Evolutionary conservation across 768 basidiomycete species (phyloP).

Genomic region (Serendipita sp.): DNA sequence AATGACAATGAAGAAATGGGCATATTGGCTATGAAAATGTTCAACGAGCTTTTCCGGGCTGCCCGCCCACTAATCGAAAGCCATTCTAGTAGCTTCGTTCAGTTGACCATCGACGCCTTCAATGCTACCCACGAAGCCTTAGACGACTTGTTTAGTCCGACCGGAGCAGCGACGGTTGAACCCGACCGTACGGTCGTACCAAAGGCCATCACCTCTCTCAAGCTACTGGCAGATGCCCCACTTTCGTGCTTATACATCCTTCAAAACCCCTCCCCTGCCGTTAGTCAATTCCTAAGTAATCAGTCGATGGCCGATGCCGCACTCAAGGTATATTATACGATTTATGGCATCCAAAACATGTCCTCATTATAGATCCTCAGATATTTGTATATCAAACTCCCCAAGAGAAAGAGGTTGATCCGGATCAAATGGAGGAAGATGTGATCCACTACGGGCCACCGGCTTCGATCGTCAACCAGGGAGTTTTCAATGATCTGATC

Average conservation of each 20-base stretch:
- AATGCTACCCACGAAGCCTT: slow-evolving; percentile 63
- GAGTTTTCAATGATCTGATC: slow-evolving; percentile 68
- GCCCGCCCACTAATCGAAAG: slow-evolving; percentile 61
- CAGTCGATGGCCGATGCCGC: slow-evolving; percentile 60
- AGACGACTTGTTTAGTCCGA: slow-evolving; percentile 25
- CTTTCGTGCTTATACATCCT: slow-evolving; percentile 83
- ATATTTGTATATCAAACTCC: slow-evolving; percentile 54
- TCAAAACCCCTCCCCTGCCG: slow-evolving; percentile 57
- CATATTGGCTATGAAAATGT: slow-evolving; percentile 71
- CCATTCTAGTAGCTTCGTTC: slow-evolving; percentile 59
- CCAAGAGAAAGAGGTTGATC: slow-evolving; percentile 61
- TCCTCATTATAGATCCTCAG: slow-evolving; percentile 14
- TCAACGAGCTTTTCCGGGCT: slow-evolving; percentile 74
- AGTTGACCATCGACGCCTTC: slow-evolving; percentile 64
- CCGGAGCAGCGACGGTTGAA: slow-evolving; percentile 38
- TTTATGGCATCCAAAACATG: neutral
- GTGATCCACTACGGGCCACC: slow-evolving; percentile 66
- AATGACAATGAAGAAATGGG: slow-evolving; percentile 96
- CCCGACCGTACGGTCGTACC: slow-evolving; percentile 38
- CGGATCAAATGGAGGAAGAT: slow-evolving; percentile 72
- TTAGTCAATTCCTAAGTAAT: slow-evolving; percentile 47
- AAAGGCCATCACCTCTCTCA: slow-evolving; percentile 65
- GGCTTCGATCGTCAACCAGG: slow-evolving; percentile 54
- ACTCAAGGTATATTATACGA: neutral
- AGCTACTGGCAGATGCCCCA: slow-evolving; percentile 85